Conservation (phyloP, 1,284 basidiomycete species). For the Heterobasidion annosum region DNA sequence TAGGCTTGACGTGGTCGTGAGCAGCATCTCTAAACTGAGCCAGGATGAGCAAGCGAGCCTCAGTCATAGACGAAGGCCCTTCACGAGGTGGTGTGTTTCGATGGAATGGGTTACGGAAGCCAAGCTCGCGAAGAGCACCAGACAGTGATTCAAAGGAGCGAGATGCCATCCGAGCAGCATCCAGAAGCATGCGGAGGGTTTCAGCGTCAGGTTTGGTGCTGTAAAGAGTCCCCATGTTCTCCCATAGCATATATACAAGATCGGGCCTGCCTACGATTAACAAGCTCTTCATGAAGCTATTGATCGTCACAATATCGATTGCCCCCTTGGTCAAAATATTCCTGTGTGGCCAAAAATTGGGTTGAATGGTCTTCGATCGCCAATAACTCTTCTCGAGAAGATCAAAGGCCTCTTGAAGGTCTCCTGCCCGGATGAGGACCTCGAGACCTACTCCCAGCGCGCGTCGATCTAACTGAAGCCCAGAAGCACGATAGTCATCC, state of each 20-base stretch:
- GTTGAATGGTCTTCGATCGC: background rate
- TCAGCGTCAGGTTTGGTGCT: slow-evolving; percentile 40
- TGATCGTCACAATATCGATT: slow-evolving; percentile 30
- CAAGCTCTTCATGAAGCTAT: slow-evolving; percentile 45
- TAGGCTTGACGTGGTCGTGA: slow-evolving; percentile 14
- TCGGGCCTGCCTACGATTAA: slow-evolving; percentile 44
- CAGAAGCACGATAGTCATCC: slow-evolving; percentile 27
- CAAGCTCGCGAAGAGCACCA: slow-evolving; percentile 28
- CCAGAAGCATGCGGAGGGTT: slow-evolving; percentile 52
- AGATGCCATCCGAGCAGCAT: slow-evolving; percentile 42
- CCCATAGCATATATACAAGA: slow-evolving; percentile 54
- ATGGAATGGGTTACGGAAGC: slow-evolving; percentile 8
- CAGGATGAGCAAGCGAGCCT: slow-evolving; percentile 11
- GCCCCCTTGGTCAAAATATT: background rate
- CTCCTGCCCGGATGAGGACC: slow-evolving; percentile 33
- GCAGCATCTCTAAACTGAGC: slow-evolving; percentile 20
- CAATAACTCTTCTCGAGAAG: slow-evolving; percentile 32
- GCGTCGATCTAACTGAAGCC: slow-evolving; percentile 32
- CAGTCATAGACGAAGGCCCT: background rate
- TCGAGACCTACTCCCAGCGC: slow-evolving; percentile 43
- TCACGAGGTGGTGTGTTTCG: background rate
- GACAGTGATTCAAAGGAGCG: slow-evolving; percentile 39
- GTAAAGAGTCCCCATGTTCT: slow-evolving; percentile 44
- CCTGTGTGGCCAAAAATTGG: background rate
- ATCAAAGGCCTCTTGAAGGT: slow-evolving; percentile 37